Base-by-base conservation (phyloP, 768 basidiomycete species). In the Suillus clintonianus region DNA sequence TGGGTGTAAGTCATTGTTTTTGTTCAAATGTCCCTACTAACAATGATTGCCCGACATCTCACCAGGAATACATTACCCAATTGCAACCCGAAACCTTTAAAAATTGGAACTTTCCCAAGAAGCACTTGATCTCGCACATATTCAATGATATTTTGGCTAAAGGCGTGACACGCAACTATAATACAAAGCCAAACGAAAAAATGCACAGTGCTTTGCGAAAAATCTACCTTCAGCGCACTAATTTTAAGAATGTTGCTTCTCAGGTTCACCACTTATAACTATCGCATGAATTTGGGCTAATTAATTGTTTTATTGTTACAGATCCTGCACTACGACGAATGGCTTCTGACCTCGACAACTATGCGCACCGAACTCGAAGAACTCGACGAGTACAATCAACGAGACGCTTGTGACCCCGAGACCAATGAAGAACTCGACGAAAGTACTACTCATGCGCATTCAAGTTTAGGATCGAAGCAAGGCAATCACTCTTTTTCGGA, bases 51-150 rank as follows among this genome's bases (percentile, higher is more conserved):
- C n/a, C 1, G 45, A 37, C 34, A n/a, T 9, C 30, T 42, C 34
- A 39, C 59, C 34, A 64, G 50, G 43, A 51, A 24, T 61, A 64
- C 15, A 32, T n/a, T 10, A 17, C 57, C 36, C 39, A 60, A 50
- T 41, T 41, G 6, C 17, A 54, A 17, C 42, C 50, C 2, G 37
- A 37, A n/a, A 60, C 48, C 11, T 3, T 37, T 39, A 67, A 65
- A 74, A 75, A 64, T 22, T 77, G 74, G 72, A 67, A 76, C 32
- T 78, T 78, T 48, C 76, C 74, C 0, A 80, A 80, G 64, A 59
- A 65, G 0, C 78, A 80, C 34, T 61, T 63, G 1, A 71, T 76
- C 22, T 27, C 57, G 3, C 78, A 81, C 61, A 36, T 74, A 4
- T 75, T 78, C 34, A 59, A 68, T 8, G 73, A 78, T 39, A 78